A percentile compares a stretch with the other conserved stretches of the same genome.
phyloP scores from a whole-genome alignment of 257 asterid species.

The Nicotiana tabacum region DNA sequence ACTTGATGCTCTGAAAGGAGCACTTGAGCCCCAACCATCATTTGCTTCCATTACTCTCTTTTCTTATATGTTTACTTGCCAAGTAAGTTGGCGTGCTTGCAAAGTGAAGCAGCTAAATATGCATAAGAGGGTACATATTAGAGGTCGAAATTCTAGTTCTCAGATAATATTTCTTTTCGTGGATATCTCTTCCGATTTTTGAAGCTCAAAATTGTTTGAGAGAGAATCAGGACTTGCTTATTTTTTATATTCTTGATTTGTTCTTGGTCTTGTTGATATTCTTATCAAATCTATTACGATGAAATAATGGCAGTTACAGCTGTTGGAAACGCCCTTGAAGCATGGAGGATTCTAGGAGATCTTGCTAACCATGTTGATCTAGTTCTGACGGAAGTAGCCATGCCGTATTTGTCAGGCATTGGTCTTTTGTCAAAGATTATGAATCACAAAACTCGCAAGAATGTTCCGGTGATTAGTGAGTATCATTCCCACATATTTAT shows the following conservation, averaged over 20 bases:
- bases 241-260: not conserved
- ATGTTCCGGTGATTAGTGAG: constrained; percentile 46
- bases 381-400: constrained; percentile 37
- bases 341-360: constrained; percentile 40
- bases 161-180: not conserved
- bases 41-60: not conserved
- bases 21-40: not conserved
- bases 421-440: constrained; percentile 37
- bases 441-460: constrained; percentile 46
- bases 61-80: not conserved
- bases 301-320: constrained; percentile 30
- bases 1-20: not conserved
- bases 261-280: not conserved
- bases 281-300: not conserved
- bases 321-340: constrained; percentile 41
- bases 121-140: not conserved
- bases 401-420: constrained; percentile 42
- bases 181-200: not conserved
- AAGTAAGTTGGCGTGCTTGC: not conserved
- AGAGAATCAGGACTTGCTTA: not conserved
- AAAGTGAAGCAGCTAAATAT: not conserved
- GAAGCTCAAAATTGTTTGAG: not conserved
- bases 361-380: constrained; percentile 38
- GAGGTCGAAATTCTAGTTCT: not conserved
- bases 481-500: not conserved